Percentiles rank a stretch among this genome's conserved stretches.
These are phyloP conservation scores for Diphasiastrum complanatum DNA, from an alignment of 83 land plant genomes.

Conservation along the genomic window DNA sequence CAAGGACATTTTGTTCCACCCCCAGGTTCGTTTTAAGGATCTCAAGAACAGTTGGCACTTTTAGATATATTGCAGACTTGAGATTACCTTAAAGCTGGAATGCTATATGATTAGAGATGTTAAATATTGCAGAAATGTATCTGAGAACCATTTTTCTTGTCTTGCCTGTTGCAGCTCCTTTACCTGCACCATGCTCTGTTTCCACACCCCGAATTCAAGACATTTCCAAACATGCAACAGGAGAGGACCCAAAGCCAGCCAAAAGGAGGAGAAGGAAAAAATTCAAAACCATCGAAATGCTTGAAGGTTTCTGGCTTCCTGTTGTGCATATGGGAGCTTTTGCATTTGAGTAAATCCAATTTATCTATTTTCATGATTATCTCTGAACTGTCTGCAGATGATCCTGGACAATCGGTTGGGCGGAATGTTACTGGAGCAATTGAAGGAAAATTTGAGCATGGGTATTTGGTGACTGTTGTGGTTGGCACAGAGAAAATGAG, in stretches of 20 bases:
- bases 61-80: no score
- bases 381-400: constrained; percentile 7
- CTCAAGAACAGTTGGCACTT: neutral
- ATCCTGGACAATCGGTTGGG: constrained; percentile 20
- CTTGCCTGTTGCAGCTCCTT: constrained; percentile 18
- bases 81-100: neutral
- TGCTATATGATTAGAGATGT: neutral
- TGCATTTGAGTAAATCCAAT: neutral
- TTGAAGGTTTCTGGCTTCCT: no score
- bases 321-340: no score
- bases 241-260: constrained; percentile 15
- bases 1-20: constrained; percentile 19
- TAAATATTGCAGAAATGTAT: neutral
- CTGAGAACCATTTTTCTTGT: no score
- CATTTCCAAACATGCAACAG: neutral
- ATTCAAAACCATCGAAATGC: no score
- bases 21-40: constrained; percentile 15
- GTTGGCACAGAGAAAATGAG: constrained; percentile 32
- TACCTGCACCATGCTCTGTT: constrained; percentile 26
- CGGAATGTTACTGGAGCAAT: constrained; percentile 28
- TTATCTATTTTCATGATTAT: neutral
- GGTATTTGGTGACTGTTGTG: constrained; percentile 31
- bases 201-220: constrained; percentile 9
- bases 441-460: constrained; percentile 42
- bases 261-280: constrained; percentile 16